Conservation (phyloP, 1,139 yeast genomes). For the Candida sp. region DNA sequence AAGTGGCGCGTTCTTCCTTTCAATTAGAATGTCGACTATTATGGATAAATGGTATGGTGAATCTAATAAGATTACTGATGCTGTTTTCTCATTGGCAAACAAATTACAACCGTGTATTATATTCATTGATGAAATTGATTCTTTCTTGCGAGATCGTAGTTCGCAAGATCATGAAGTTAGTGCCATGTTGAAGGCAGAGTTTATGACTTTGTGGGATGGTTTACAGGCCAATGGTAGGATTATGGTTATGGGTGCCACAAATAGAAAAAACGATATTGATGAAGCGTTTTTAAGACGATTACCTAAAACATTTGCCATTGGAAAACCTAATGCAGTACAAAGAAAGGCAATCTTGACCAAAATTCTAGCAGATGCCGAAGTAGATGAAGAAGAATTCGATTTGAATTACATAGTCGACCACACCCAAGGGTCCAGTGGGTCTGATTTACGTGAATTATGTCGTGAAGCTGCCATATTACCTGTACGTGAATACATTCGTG, state of each 20-base stretch:
- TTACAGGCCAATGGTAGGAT: constrained; percentile 73
- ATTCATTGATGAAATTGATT: constrained; percentile 95
- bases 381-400: constrained; percentile 58
- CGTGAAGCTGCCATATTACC: constrained; percentile 92
- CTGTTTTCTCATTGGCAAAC: constrained; percentile 84
- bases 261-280: constrained; percentile 89
- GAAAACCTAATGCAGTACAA: constrained; percentile 68
- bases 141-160: constrained; percentile 84
- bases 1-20: constrained; percentile 88
- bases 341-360: constrained; percentile 67
- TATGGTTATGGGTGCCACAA: constrained; percentile 92
- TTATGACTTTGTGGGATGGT: constrained; percentile 99
- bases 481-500: constrained; percentile 77
- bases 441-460: constrained; percentile 87
- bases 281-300: constrained; percentile 87
- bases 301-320: constrained; percentile 86
- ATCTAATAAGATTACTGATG: constrained; percentile 90
- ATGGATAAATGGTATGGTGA: constrained; percentile 99
- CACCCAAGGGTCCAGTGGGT: constrained; percentile 83
- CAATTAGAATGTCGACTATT: constrained; percentile 88
- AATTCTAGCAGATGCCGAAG: constrained; percentile 59
- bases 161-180: constrained; percentile 94
- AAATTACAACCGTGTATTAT: constrained; percentile 94
- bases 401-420: constrained; percentile 54
- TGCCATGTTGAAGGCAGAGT: constrained; percentile 92